These are phyloP conservation scores for Botrytis aclada DNA, from an alignment of 2,329 filamentous ascomycete species.

Conservation along the genomic window DNA sequence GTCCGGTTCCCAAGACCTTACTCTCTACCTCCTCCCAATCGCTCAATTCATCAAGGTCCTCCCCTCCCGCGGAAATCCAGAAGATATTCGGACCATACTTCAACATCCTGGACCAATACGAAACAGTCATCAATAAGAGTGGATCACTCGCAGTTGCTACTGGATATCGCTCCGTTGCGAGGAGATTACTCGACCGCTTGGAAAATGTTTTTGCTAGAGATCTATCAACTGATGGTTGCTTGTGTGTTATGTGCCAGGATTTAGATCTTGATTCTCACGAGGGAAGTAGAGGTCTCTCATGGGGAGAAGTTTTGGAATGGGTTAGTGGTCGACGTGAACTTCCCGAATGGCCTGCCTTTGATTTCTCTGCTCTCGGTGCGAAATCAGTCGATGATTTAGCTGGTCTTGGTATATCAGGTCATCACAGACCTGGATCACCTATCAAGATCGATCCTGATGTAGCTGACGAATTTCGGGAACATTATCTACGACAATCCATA, in stretches of 20 bases:
- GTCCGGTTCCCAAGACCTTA: conserved; percentile 70
- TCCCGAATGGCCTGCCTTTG: conserved; percentile 85
- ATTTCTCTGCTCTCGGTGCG: conserved; percentile 60
- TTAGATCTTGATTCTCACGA: conserved; percentile 46
- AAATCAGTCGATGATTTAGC: conserved; percentile 57
- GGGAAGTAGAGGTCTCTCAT: conserved; percentile 71
- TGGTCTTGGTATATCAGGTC: conserved; percentile 53
- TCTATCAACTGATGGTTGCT: conserved; percentile 80
- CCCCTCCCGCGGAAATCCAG: conserved; percentile 55
- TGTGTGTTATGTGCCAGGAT: conserved; percentile 74
- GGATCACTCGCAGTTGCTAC: conserved; percentile 94
- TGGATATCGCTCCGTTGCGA: conserved; percentile 90
- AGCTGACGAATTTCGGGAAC: conserved; percentile 86
- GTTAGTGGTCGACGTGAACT: conserved; percentile 86
- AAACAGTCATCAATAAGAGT: conserved; percentile 73
- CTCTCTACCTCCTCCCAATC: conserved; percentile 52
- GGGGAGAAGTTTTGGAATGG: conserved; percentile 92
- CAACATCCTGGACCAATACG: conserved; percentile 81
- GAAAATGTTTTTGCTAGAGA: conserved; percentile 94
- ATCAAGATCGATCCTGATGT: conserved; percentile 88
- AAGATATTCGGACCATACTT: conserved; percentile 80
- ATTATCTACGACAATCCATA: conserved; percentile 87
- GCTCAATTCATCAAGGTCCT: conserved; percentile 45
- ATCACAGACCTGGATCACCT: conserved; percentile 54
- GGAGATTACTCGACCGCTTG: conserved; percentile 81